These are phyloP conservation scores for Gastrolobium bilobum DNA, from an alignment of 306 rosid species.

Conservation along the genomic window DNA sequence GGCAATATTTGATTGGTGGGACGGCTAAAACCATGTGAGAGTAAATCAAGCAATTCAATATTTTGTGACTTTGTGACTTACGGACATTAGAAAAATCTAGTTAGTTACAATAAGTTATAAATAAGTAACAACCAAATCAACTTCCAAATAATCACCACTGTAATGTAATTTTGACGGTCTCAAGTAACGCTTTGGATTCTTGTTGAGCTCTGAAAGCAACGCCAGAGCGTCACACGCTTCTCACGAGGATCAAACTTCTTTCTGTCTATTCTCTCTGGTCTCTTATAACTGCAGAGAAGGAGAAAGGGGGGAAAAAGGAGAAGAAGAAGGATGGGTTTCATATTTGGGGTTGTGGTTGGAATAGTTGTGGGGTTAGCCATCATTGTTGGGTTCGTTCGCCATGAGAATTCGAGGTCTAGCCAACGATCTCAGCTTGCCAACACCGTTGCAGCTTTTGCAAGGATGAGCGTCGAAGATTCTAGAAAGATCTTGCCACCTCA, in stretches of 20 bases:
- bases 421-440: constrained; percentile 77
- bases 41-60: neutral
- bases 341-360: constrained; percentile 78
- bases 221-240: neutral
- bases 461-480: constrained; percentile 88
- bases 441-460: constrained; percentile 79
- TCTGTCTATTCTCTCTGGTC: neutral
- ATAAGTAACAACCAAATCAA: neutral
- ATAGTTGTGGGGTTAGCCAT: constrained; percentile 68
- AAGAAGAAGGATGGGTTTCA: constrained; percentile 67
- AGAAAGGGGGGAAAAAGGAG: neutral
- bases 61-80: neutral
- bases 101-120: too few relatives aligned
- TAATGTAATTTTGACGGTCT: too few relatives aligned
- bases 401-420: constrained; percentile 76
- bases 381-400: constrained; percentile 69
- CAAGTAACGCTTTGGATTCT: too few relatives aligned
- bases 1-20: neutral
- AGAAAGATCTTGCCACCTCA: constrained; percentile 85
- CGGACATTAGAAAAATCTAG: neutral
- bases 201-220: neutral
- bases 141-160: neutral
- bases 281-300: neutral
- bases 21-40: neutral
- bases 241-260: too few relatives aligned